Base-by-base conservation (phyloP, 2,329 filamentous ascomycete species). In the Blastomyces silverae region DNA sequence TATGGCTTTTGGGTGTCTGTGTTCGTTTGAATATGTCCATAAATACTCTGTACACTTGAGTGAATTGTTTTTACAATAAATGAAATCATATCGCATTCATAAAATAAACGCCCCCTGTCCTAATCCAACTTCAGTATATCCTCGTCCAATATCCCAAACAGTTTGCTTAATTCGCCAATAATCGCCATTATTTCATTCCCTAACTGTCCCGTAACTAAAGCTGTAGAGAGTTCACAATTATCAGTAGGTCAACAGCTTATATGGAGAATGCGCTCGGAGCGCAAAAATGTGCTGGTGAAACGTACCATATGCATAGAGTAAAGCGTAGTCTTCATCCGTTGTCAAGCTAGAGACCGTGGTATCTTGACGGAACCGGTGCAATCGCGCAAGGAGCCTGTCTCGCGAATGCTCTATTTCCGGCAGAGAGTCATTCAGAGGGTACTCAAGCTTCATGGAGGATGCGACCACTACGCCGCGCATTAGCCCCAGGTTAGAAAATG, bases 391-490 rank as follows among this genome's bases (percentile, higher is more conserved):
- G 57, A 97, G 80, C 65, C 90, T 83, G 73, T 99, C 92, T 68
- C 94, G 85, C 52, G 88, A 87, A 73, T 89, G 86, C 61, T 89
- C 86, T 42, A 95, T 89, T 67, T 88, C 92, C 0, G 94, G 94
- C 53, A 97, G 82, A 15, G 90, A 90, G 73, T 97, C 92, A 46
- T 89, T 93, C 65, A 99, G 82, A 0, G 94, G 92, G 71, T 96
- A 97, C 77, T 96, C 92, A 10, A 97, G 83, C 82, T 96, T 96
- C 79, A 97, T 87, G 17, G 90, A 96, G 53, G 90, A 94, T 1
- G 94, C 94, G 67, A 99, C 85, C 6, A 97, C 94, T 78, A 73
- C 87, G 82, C 68, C 86, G 86, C 20, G 15, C 22, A 64, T 69
- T 68, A 69, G 64, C 57, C 37, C n/a, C 31, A 25, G 10, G 25